A percentile compares a stretch with the other conserved stretches of the same genome.
Evolutionary conservation across 495 filamentous ascomycete species (phyloP).

Genomic region (Aspergillus incahuasiensis): DNA sequence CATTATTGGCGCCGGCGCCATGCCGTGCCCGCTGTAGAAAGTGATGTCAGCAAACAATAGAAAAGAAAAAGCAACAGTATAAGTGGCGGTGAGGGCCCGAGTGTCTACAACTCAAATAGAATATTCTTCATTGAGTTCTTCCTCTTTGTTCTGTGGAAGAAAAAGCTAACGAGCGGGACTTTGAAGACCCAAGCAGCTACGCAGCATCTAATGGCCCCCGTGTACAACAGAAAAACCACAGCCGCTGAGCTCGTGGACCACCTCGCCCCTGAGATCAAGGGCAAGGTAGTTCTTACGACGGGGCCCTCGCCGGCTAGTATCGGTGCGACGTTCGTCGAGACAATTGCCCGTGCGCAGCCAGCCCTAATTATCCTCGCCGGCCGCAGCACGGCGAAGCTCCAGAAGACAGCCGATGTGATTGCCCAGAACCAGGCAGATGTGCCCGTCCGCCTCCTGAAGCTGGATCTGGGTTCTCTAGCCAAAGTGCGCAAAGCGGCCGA

Average conservation of each 20-base stretch:
- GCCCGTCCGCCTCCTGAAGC: not conserved
- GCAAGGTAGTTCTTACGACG: constrained; percentile 43
- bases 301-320: constrained; percentile 45
- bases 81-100: too few species aligned
- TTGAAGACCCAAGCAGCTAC: too few species aligned
- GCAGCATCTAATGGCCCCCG: not conserved
- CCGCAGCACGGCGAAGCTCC: constrained; percentile 37
- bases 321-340: constrained; percentile 43
- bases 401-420: constrained; percentile 34
- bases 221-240: not conserved
- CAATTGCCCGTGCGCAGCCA: constrained; percentile 47
- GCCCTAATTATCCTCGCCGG: constrained; percentile 51
- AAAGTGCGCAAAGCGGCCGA: constrained; percentile 40
- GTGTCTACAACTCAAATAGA: too few species aligned
- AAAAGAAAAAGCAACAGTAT: too few species aligned
- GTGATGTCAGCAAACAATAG: not conserved
- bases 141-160: too few species aligned
- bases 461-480: constrained; percentile 37
- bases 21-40: too few species aligned
- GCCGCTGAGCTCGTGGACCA: not conserved
- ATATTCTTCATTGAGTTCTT: too few species aligned
- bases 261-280: constrained; percentile 21
- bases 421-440: constrained; percentile 13
- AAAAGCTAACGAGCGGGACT: too few species aligned
- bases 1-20: not conserved